Conservation (phyloP, 2,329 filamentous ascomycete species). For the Zasmidium angulare region DNA sequence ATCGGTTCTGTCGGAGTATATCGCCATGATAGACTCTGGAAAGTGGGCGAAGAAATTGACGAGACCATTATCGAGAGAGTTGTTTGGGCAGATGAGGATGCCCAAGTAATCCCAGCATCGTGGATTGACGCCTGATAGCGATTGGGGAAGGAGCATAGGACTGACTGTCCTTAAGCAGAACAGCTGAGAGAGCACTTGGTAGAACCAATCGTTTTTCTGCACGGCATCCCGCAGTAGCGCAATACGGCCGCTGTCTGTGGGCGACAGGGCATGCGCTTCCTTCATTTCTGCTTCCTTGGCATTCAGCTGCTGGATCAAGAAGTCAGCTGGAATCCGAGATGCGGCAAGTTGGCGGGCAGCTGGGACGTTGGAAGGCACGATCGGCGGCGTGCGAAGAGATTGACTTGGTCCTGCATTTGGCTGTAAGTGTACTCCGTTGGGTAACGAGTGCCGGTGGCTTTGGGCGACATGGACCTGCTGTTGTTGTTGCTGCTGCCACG, state of each 20-base stretch:
- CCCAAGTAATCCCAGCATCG: constrained; percentile 39
- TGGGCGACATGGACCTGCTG: background rate
- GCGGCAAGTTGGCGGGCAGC: background rate
- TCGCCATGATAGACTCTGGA: constrained; percentile 49
- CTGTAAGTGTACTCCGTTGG: background rate
- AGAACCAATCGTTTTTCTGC: constrained; percentile 58
- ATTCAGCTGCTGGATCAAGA: constrained; percentile 9
- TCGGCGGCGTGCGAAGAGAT: background rate
- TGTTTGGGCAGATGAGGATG: constrained; percentile 49
- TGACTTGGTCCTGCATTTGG: background rate
- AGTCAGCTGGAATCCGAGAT: constrained; percentile 11
- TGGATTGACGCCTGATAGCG: constrained; percentile 38
- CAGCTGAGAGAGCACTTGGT: constrained; percentile 64
- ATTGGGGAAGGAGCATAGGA: constrained; percentile 36
- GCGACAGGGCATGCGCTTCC: background rate
- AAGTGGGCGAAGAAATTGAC: constrained; percentile 51
- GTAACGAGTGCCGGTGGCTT: background rate
- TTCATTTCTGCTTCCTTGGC: constrained; percentile 4
- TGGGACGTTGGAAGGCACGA: constrained; percentile 1
- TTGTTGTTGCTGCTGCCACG: background rate
- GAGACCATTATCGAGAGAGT: constrained; percentile 39
- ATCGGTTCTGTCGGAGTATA: constrained; percentile 21
- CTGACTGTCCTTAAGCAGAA: constrained; percentile 58
- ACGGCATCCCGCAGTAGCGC: constrained; percentile 61
- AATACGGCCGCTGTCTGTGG: constrained; percentile 43